These are phyloP conservation scores for Phlegmacium glaucopus DNA, from an alignment of 768 basidiomycete genomes.

Conservation along the genomic window DNA sequence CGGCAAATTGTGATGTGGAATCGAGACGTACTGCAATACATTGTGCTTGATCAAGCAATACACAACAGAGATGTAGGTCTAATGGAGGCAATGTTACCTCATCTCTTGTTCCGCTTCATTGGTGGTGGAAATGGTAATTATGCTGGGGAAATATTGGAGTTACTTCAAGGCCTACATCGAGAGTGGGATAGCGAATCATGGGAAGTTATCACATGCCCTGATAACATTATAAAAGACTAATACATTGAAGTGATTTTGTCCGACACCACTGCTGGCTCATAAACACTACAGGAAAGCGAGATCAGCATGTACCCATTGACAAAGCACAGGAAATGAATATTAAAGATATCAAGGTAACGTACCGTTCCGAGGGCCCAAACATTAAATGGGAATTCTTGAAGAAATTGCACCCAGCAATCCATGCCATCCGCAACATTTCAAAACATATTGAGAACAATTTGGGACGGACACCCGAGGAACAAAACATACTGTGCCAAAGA, in stretches of 20 bases:
- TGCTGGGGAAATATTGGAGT: slow-evolving; percentile 28
- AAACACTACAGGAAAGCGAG: slow-evolving; percentile 22
- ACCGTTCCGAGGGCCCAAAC: slow-evolving; percentile 29
- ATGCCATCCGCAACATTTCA: slow-evolving; percentile 16
- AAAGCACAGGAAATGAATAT: slow-evolving; percentile 34
- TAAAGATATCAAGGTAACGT: slow-evolving; percentile 33
- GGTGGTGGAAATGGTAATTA: slow-evolving; percentile 34
- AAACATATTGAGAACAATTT: slow-evolving; percentile 25
- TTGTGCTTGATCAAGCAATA: slow-evolving; percentile 34
- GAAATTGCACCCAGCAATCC: slow-evolving; percentile 31
- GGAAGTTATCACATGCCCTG: neutral
- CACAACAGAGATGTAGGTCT: slow-evolving; percentile 32
- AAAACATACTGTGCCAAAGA: slow-evolving; percentile 14
- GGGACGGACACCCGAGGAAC: slow-evolving; percentile 20
- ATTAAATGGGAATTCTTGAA: slow-evolving; percentile 28
- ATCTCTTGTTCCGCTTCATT: slow-evolving; percentile 27
- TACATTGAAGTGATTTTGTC: slow-evolving; percentile 20
- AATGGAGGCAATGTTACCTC: slow-evolving; percentile 31
- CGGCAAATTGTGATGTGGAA: slow-evolving; percentile 32
- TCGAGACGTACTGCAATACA: slow-evolving; percentile 32
- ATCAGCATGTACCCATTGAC: slow-evolving; percentile 26
- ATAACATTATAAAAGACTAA: neutral
- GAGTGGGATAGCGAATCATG: slow-evolving; percentile 22
- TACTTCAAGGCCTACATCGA: slow-evolving; percentile 25
- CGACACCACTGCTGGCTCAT: slow-evolving; percentile 28